Conservation (phyloP, 306 rosid species). For the Quercus aquifolioides region DNA sequence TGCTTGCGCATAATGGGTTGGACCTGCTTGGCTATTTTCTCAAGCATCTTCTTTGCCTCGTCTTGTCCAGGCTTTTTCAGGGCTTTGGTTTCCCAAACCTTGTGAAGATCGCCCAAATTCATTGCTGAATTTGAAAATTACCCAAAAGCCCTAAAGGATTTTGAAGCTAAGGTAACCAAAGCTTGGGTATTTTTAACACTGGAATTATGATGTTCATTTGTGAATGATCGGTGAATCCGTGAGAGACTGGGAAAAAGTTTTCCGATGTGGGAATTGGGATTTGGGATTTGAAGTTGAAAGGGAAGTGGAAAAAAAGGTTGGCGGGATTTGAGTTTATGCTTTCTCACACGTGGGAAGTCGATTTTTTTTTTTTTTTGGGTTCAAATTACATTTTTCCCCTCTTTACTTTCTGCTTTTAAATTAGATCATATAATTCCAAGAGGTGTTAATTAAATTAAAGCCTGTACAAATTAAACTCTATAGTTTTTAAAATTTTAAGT, state of each 20-base stretch:
- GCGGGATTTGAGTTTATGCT: conserved; percentile 16
- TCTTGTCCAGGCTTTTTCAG: conserved; percentile 66
- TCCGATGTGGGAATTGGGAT: not conserved
- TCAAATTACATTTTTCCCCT: not conserved
- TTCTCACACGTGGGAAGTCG: not conserved
- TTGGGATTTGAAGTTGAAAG: not conserved
- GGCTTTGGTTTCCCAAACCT: conserved; percentile 85
- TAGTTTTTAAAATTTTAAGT: too few relatives aligned
- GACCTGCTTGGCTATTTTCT: conserved; percentile 83
- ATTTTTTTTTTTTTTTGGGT: not conserved
- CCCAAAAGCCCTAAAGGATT: not conserved
- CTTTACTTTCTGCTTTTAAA: not conserved
- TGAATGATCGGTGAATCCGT: not conserved
- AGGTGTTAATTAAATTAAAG: too few relatives aligned
- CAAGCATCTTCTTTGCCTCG: conserved; percentile 69
- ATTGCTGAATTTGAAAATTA: conserved; percentile 20
- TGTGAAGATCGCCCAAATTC: conserved; percentile 69
- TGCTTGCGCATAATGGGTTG: conserved; percentile 89
- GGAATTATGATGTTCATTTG: not conserved
- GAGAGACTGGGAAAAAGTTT: not conserved
- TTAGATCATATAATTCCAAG: too few relatives aligned
- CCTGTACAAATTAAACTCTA: too few relatives aligned
- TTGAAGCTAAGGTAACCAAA: not conserved
- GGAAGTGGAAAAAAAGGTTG: not conserved
- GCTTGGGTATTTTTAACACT: not conserved